Conservation (phyloP, 2,329 filamentous ascomycete genomes). For the Aspergillus sp. region DNA sequence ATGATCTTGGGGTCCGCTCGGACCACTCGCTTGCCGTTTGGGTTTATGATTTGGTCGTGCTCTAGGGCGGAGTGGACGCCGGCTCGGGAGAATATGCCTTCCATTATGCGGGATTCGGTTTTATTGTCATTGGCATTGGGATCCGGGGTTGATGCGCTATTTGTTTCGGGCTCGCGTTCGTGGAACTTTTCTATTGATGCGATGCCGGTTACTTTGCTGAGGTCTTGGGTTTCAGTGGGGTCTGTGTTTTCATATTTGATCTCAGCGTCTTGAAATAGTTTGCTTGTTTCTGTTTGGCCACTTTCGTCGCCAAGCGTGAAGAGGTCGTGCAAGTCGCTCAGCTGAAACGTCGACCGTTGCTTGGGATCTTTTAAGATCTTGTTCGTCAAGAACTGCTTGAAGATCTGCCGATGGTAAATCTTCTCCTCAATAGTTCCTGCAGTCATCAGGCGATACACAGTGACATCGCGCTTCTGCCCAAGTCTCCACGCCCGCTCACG, state of each 20-base stretch:
- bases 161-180: constrained; percentile 30
- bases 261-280: constrained; percentile 81
- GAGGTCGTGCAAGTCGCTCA: constrained; percentile 84
- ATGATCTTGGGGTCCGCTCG: constrained; percentile 72
- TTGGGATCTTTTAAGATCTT: constrained; percentile 94
- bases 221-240: constrained; percentile 36
- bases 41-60: constrained; percentile 74
- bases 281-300: constrained; percentile 73
- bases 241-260: constrained; percentile 51
- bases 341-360: constrained; percentile 82
- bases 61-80: constrained; percentile 87
- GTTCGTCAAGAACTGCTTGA: constrained; percentile 96
- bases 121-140: background rate
- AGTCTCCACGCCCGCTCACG: constrained; percentile 92
- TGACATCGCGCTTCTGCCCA: constrained; percentile 89
- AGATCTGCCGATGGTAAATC: constrained; percentile 97
- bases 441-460: constrained; percentile 96
- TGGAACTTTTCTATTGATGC: constrained; percentile 60
- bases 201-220: constrained; percentile 54
- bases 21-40: constrained; percentile 61
- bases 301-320: constrained; percentile 69
- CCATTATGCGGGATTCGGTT: constrained; percentile 68
- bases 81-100: constrained; percentile 78
- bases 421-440: constrained; percentile 98
- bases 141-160: constrained; percentile 9